Evolutionary conservation across 768 basidiomycete genomes (phyloP).

Genomic region (Mrakia gelida): DNA sequence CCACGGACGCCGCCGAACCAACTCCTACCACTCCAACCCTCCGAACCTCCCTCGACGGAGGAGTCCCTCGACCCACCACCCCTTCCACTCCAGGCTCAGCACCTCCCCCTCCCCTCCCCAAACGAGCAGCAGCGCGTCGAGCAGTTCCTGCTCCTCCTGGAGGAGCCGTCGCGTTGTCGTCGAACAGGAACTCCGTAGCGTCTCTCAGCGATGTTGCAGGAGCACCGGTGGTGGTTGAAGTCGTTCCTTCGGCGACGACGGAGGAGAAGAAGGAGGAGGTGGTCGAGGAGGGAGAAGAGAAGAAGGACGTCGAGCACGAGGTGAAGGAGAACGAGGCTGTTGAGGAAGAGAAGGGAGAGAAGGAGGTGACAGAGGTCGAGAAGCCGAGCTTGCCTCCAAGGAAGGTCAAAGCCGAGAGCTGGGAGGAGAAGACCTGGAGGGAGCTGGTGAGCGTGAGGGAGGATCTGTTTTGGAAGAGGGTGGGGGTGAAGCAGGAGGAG

Average conservation of each 20-base stretch:
- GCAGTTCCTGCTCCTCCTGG: slow-evolving; percentile 13
- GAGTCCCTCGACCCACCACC: background rate
- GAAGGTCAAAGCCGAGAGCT: slow-evolving; percentile 48
- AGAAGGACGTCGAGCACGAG: background rate
- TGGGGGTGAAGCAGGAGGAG: slow-evolving; percentile 48
- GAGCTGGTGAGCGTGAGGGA: slow-evolving; percentile 68
- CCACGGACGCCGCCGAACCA: background rate
- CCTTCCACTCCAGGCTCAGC: background rate
- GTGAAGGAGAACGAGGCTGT: background rate
- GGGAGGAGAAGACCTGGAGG: slow-evolving; percentile 84
- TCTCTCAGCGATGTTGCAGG: background rate
- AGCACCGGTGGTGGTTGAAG: no score
- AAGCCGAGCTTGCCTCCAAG: slow-evolving; percentile 18
- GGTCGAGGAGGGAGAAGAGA: background rate
- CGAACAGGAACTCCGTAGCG: background rate
- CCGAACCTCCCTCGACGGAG: background rate
- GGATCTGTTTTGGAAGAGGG: slow-evolving; percentile 80
- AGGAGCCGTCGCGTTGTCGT: background rate
- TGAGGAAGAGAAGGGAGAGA: background rate
- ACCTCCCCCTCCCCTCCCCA: slow-evolving; percentile 25
- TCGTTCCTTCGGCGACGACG: background rate
- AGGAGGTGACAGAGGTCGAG: slow-evolving; percentile 6
- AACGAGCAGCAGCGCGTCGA: slow-evolving; percentile 24
- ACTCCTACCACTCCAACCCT: background rate
- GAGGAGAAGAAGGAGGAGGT: background rate